phyloP scores from a whole-genome alignment of 768 basidiomycete species.

The Psilocybe tampanensis region DNA sequence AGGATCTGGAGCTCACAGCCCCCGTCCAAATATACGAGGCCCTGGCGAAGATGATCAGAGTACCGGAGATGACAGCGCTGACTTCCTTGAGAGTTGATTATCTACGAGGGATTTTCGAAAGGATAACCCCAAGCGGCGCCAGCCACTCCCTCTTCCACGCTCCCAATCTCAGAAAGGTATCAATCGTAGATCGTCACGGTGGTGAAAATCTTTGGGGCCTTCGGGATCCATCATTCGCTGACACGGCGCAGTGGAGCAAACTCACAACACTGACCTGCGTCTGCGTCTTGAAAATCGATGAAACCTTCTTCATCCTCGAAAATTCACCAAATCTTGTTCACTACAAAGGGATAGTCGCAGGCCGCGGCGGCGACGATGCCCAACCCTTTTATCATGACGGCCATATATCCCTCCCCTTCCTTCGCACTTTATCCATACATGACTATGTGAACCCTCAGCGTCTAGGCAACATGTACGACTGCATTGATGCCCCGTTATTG shows the following conservation, averaged over 20 bases:
- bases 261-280: neutral
- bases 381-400: neutral
- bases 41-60: neutral
- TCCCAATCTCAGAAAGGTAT: too few relatives aligned
- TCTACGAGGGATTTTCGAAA: too few relatives aligned
- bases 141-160: too few relatives aligned
- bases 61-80: neutral
- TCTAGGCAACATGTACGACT: neutral
- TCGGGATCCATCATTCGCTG: too few relatives aligned
- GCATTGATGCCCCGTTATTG: neutral
- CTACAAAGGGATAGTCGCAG: neutral
- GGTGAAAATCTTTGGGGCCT: too few relatives aligned
- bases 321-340: neutral
- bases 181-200: too few relatives aligned
- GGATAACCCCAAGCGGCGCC: too few relatives aligned
- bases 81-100: neutral
- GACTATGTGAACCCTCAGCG: neutral
- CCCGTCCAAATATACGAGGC: neutral
- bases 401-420: neutral
- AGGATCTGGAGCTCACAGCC: neutral
- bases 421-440: neutral
- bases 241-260: neutral
- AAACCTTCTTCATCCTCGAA: neutral
- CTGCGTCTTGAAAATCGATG: neutral
- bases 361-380: neutral